phyloP scores from a whole-genome alignment of 495 filamentous ascomycete genomes.

The Lineolata rhizophorae region DNA sequence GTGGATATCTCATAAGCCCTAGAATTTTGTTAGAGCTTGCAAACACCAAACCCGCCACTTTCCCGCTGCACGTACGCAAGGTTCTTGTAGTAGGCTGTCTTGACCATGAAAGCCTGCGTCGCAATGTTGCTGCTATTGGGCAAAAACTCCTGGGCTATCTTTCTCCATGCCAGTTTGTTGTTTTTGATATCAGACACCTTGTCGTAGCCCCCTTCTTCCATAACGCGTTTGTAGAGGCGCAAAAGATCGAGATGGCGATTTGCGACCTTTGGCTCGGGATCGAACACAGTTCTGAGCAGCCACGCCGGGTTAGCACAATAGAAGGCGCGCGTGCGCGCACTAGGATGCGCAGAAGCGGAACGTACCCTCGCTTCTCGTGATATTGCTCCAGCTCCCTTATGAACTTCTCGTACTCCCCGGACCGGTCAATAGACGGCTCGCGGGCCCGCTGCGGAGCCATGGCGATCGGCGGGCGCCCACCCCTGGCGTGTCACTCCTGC shows the following conservation, averaged over 20 bases:
- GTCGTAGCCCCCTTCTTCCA: conserved; percentile 57
- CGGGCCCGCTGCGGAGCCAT: conserved; percentile 23
- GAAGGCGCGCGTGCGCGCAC: too few relatives aligned
- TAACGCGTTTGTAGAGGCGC: conserved; percentile 46
- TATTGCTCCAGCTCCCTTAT: conserved; percentile 40
- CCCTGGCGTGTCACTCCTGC: too few relatives aligned
- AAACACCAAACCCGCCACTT: too few relatives aligned
- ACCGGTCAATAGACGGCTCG: conserved; percentile 29
- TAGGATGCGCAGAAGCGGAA: not conserved
- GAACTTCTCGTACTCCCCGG: conserved; percentile 45
- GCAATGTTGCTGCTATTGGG: conserved; percentile 38
- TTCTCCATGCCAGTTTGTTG: conserved; percentile 60
- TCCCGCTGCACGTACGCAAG: conserved; percentile 29
- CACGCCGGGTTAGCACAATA: conserved; percentile 2
- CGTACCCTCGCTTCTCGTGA: conserved; percentile 45
- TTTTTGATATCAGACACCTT: conserved; percentile 38
- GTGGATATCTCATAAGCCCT: conserved; percentile 58
- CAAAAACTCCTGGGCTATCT: conserved; percentile 43
- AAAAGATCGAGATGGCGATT: conserved; percentile 45
- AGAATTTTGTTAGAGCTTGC: not conserved
- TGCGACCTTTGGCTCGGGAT: conserved; percentile 52
- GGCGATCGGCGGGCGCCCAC: too few relatives aligned
- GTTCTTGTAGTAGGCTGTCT: conserved; percentile 66
- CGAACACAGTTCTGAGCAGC: conserved; percentile 34
- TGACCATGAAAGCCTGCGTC: conserved; percentile 52